phyloP scores from a whole-genome alignment of 352 stramenopile genomes.

The Phytophthora sp. region DNA sequence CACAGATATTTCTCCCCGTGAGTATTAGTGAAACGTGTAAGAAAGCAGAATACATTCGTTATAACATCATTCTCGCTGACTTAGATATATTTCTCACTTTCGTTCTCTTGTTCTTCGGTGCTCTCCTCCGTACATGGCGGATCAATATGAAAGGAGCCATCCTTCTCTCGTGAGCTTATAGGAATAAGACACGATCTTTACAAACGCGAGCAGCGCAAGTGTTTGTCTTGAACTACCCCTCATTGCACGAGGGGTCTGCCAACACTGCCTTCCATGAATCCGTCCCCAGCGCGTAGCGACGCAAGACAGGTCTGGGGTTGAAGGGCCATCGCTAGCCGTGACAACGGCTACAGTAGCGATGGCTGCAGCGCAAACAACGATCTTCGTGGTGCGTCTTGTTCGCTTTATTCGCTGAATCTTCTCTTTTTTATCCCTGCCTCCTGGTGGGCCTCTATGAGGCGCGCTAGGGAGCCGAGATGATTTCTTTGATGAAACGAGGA shows the following conservation, averaged over 20 bases:
- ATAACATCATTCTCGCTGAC: too few species aligned
- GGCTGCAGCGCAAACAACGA: neutral
- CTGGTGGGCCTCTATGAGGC: too few species aligned
- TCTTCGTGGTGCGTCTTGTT: neutral
- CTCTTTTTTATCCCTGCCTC: slow-evolving; percentile 1
- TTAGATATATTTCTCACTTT: too few species aligned
- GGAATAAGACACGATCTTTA: too few species aligned
- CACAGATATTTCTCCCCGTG: slow-evolving; percentile 87
- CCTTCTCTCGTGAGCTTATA: too few species aligned
- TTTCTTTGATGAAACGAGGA: neutral
- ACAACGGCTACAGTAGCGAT: neutral
- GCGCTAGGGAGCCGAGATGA: neutral
- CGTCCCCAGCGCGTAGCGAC: neutral
- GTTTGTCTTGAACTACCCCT: neutral
- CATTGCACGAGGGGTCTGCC: neutral
- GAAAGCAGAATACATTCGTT: too few species aligned
- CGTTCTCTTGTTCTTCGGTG: too few species aligned
- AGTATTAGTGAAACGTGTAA: too few species aligned
- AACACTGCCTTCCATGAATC: neutral
- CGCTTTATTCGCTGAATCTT: neutral
- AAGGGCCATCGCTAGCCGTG: neutral
- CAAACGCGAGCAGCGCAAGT: neutral
- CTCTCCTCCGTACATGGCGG: too few species aligned
- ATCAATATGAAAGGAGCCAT: too few species aligned
- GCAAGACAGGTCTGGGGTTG: neutral